Base-by-base conservation (phyloP, 2,329 filamentous ascomycete genomes). In the Colletotrichum sp. region DNA sequence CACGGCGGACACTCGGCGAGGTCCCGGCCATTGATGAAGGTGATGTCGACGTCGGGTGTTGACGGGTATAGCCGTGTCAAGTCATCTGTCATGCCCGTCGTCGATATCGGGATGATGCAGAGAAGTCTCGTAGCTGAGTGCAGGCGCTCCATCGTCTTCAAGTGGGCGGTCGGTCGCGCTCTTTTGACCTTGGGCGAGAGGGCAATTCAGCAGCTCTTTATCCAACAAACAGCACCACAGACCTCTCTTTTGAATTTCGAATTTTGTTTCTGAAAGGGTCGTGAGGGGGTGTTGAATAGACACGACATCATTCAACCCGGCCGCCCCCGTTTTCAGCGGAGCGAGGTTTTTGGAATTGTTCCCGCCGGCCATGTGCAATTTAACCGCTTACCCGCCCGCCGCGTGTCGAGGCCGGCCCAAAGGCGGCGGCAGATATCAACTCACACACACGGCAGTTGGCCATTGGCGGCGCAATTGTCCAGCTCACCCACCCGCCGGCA, bases 101-200 rank as follows among this genome's bases (percentile, higher is more conserved):
- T 74, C 2, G 72, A 72, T 24, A 74, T 74, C 4, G 69, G 69
- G 13, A 63, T 59, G 54, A 74, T 73, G 33, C 72, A 74, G 8
- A 74, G 72, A 15, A 74, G 18, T 7, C 24, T 38, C 6, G 21
- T 33, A 0, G 57, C 13, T 2, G 21, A 8, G n/a, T 16, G 16
- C 13, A 12, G 6, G 2, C 13, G 8, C 5, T 51, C 27, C 69
- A 65, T 72, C 18, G 6, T 70, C 4, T 27, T 12, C 43, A 3
- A 29, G 24, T 4, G 31, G 15, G 33, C 16, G 33, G 21, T 43
- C 59, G 59, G 34, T 29, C 59, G 59, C 34, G 1, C n/a, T 24
- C 62, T 33, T 31, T 34, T 54, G 15, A 65, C 59, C 43, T n/a
- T 5, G 34, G 13, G 1, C 15, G 27, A 9, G 13, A 54, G 43